Evolutionary conservation across 345 rosid genomes (phyloP).

Genomic region (Anastatica hierochuntica): DNA sequence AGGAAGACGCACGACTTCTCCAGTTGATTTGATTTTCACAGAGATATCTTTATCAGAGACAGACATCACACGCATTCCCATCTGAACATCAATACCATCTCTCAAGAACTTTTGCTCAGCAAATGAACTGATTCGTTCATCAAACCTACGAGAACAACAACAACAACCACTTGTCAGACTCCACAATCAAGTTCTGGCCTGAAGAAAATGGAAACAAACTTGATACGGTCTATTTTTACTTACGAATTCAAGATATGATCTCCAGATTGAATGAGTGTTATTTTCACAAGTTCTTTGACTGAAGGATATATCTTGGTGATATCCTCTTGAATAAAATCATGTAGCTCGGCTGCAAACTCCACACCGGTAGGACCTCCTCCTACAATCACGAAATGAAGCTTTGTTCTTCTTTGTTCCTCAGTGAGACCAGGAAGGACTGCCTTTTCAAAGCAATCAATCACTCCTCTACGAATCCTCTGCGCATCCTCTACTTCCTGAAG

Average conservation of each 20-base stretch:
- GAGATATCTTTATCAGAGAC: slow-evolving; percentile 67
- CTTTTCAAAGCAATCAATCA: slow-evolving; percentile 86
- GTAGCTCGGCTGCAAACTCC: slow-evolving; percentile 97
- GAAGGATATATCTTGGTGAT: slow-evolving; percentile 53
- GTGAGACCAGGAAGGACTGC: slow-evolving; percentile 75
- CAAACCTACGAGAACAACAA: slow-evolving; percentile 52
- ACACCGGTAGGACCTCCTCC: slow-evolving; percentile 99
- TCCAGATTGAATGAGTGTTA: slow-evolving; percentile 80
- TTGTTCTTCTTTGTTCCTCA: slow-evolving; percentile 63
- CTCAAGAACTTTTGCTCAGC: slow-evolving; percentile 75
- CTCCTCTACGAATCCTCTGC: slow-evolving; percentile 69
- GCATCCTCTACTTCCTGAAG: slow-evolving; percentile 95
- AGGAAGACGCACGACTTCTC: slow-evolving; percentile 48
- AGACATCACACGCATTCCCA: slow-evolving; percentile 69
- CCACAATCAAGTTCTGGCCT: background rate
- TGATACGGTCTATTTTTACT: slow-evolving; percentile 6
- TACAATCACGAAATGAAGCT: slow-evolving; percentile 88
- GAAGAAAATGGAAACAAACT: background rate
- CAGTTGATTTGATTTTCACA: slow-evolving; percentile 56
- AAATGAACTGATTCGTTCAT: slow-evolving; percentile 77
- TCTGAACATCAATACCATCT: slow-evolving; percentile 78
- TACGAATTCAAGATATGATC: slow-evolving; percentile 90
- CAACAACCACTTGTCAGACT: background rate
- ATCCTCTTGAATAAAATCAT: slow-evolving; percentile 77
- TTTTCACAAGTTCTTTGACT: slow-evolving; percentile 64